Evolutionary conservation across 225 moss, liverwort and hornwort species (phyloP), one percentile per base, ranked within the genome.

Genomic region (Pseudoscleropodium purum): DNA sequence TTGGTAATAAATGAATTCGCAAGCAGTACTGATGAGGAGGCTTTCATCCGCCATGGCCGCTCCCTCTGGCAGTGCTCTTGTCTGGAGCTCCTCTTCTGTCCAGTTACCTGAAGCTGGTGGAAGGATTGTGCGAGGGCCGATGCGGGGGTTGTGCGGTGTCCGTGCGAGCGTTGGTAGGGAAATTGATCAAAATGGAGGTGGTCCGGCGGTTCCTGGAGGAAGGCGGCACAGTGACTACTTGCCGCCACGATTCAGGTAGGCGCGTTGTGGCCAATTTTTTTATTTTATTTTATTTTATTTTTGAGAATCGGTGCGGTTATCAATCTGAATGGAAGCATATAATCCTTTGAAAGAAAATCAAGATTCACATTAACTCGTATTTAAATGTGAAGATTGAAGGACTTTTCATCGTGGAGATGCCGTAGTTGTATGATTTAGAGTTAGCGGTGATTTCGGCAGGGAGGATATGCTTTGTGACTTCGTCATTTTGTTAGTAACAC

Each of bases 171-270:
- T 87, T 83, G 60, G 43, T 31, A 84, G 79, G 67, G 92, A 78
- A 81, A 72, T 64, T 15, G 88, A 72, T 64, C 88, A 84, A 7
- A 88, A 73, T 89, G 93, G 91, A 78, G 81, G 64, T 51, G 72
- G 86, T 77, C 37, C 57, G 70, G 70, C 18, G 43, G 61, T 86
- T 87, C 34, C 81, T 83, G 84, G 73, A 36, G 91, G 82, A 81
- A 88, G 85, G 87, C 75, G 26, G 64, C 79, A 87, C 73, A 87
- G 75, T 67, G 88, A 84, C 36, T 90, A 91, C 85, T 85, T 89
- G 88, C 90, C 90, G 68, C 89, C 94, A 20, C 90, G 82, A 74
- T 94, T 94, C 92, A 94, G 92, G 93, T 93, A 80, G 59, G 72
- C 37, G 30, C 21, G 20, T 56, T 10, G 72, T 72, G 37, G 29